phyloP scores from a whole-genome alignment of 2,329 filamentous ascomycete species.

The Helotiales sp. region DNA sequence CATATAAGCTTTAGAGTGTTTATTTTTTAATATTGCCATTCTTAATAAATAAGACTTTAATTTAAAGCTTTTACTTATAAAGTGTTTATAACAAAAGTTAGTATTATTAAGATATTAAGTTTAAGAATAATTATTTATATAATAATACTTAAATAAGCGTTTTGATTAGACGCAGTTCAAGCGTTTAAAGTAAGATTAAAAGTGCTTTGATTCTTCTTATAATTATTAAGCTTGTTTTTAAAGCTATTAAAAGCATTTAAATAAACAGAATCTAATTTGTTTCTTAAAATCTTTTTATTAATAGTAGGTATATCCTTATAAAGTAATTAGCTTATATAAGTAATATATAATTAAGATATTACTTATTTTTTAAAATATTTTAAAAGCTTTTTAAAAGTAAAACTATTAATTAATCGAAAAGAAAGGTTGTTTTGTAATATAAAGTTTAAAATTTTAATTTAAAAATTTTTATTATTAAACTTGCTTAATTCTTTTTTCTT shows the following conservation, averaged over 20 bases:
- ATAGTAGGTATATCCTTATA: not conserved
- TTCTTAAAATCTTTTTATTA: not conserved
- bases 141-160: not conserved
- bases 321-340: not conserved
- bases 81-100: not conserved
- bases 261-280: not conserved
- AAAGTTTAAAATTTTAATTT: not conserved
- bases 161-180: not conserved
- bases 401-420: not conserved
- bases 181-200: not conserved
- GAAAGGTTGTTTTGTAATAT: constrained; percentile 1
- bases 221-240: not conserved
- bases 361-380: not conserved
- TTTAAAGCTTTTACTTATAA: not conserved
- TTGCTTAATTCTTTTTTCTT: not conserved
- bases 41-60: not conserved
- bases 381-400: not conserved
- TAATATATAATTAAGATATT: not conserved
- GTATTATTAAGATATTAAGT: not conserved
- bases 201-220: not conserved
- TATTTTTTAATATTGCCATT: not conserved
- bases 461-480: not conserved
- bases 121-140: not conserved
- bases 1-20: not conserved
- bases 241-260: not conserved